Percentiles rank a stretch among this genome's conserved stretches.
Conservation (phyloP, 768 basidiomycete genomes). For the Phanerochaete carnosa region DNA sequence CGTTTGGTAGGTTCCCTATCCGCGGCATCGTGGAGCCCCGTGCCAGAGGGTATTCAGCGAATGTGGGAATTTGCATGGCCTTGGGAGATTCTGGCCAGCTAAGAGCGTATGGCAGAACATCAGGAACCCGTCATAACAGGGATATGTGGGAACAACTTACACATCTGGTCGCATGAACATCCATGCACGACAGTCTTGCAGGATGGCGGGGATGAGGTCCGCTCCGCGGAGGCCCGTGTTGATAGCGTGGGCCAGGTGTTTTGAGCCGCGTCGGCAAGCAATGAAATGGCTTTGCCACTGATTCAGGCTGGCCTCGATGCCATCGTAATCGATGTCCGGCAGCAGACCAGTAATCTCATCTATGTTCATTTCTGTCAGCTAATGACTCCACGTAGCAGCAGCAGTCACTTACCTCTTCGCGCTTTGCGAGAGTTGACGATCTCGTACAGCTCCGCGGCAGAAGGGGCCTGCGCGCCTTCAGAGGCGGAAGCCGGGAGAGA, state of each 20-base stretch:
- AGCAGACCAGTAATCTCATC: background rate
- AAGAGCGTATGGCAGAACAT: background rate
- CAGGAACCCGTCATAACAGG: background rate
- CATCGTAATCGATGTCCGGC: slow-evolving; percentile 7
- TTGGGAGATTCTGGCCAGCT: background rate
- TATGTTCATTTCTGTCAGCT: background rate
- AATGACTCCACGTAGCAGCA: no score
- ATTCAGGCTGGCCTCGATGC: slow-evolving; percentile 2
- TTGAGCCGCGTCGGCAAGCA: background rate
- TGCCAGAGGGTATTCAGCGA: background rate
- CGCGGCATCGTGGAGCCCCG: background rate
- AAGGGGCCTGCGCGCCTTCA: background rate
- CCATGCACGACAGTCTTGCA: slow-evolving; percentile 7
- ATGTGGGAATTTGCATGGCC: background rate
- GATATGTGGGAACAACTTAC: background rate
- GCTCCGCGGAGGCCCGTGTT: background rate
- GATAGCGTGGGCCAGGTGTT: background rate
- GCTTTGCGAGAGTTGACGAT: slow-evolving; percentile 4
- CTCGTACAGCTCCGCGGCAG: slow-evolving; percentile 10
- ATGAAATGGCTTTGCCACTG: slow-evolving; percentile 7
- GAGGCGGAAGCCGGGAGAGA: background rate
- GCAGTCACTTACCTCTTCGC: background rate
- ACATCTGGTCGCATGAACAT: slow-evolving; percentile 10
- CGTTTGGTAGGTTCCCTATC: slow-evolving; percentile 5
- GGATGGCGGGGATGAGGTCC: slow-evolving; percentile 2